A percentile compares a stretch with the other conserved stretches of the same genome.
Evolutionary conservation across 2,329 filamentous ascomycete genomes (phyloP).

Genomic region (Penicillium sp.): DNA sequence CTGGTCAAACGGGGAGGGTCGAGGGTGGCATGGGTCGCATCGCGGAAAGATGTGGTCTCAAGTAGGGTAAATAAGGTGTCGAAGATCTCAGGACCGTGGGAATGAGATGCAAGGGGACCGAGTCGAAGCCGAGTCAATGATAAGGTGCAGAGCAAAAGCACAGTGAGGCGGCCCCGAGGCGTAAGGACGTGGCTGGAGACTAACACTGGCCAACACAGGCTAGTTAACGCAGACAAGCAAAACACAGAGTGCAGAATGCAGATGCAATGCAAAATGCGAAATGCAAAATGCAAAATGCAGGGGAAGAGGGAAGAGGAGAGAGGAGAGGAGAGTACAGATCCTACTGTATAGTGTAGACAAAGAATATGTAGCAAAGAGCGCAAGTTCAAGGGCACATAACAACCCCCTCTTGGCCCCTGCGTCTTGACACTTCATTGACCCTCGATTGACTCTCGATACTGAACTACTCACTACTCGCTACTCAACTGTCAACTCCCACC

Average conservation of each 20-base stretch:
- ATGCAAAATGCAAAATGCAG: background rate
- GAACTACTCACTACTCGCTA: no score
- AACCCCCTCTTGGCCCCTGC: background rate
- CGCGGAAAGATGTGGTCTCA: slow-evolving; percentile 1
- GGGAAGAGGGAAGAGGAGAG: no score
- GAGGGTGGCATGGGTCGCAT: slow-evolving; percentile 13
- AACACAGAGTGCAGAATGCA: background rate
- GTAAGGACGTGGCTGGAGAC: background rate
- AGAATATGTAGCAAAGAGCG: background rate
- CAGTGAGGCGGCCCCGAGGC: background rate
- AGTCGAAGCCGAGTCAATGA: background rate
- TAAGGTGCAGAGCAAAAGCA: background rate
- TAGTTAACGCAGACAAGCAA: background rate
- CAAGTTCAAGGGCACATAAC: background rate
- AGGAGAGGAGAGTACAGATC: background rate
- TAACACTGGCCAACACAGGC: background rate
- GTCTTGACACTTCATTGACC: background rate
- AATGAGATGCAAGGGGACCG: slow-evolving; percentile 13
- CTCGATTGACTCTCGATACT: no score
- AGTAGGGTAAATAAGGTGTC: slow-evolving; percentile 6
- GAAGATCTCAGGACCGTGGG: slow-evolving; percentile 5
- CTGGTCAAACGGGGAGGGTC: background rate
- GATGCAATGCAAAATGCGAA: background rate
- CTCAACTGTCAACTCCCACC: background rate
- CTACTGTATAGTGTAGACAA: background rate